Base-by-base conservation (phyloP, 129 eudicot species). In the Logfia minima region DNA sequence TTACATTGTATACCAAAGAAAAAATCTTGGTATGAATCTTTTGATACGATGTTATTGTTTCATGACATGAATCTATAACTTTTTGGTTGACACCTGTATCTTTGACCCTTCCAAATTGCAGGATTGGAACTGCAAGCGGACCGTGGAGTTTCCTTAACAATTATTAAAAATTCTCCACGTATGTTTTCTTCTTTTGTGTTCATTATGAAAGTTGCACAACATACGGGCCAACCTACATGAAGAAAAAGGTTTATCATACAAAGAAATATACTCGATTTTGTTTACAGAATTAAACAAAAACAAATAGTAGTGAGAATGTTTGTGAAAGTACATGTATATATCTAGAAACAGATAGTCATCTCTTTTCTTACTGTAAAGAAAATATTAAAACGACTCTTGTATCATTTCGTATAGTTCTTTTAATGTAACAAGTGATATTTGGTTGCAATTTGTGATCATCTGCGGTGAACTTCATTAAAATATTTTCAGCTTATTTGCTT, bases 71-170 rank as follows among this genome's bases (percentile, higher is more conserved):
- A 39, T 39, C 60, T 53, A 53, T 53, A 53, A 53, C 60, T 4
- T 52, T 52, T 9, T 52, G 59, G 59, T 52, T 52, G 1, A 52
- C 1, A 22, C 59, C 5, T 52, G 59, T 52, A 14, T 52, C 2
- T 17, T 14, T 52, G n/a, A 53, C 60, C 23, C 21, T 53, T 53
- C 63, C 63, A 8, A 29, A 71, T 32, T 80, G 80, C 89, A 88
- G 90, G 83, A 85, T 88, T 24, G 87, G 92, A 65, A 83, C 87
- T 17, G 86, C 86, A 63, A 85, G 83, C 0, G 89, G 89, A 45
- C 92, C 87, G 18, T 85, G 87, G 92, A 67, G 82, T 58, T 88
- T 74, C 65, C 84, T 82, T 19, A 76, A 78, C 55, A 59, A 39
- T 37, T 84, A 60, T 58, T 72, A 72, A 65, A 34, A 65, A 34